Evolutionary conservation across 208 protist genomes (phyloP).

Genomic region (Trypanosoma grayi): DNA sequence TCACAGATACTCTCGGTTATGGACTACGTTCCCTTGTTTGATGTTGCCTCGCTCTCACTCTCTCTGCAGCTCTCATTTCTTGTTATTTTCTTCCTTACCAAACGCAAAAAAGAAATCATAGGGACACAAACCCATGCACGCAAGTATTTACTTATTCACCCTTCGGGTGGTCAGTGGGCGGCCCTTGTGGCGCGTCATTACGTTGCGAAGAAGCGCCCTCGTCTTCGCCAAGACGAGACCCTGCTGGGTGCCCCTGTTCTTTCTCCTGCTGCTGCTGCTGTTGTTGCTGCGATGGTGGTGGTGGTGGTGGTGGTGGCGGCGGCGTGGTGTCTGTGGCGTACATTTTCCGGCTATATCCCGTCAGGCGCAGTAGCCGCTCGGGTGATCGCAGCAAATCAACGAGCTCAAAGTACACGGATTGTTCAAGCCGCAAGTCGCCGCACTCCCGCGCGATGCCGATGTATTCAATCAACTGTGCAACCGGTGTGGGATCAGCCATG

Average conservation of each 20-base stretch:
- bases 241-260: neutral
- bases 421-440: conserved; percentile 68
- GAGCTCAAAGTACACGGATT: conserved; percentile 72
- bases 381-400: conserved; percentile 73
- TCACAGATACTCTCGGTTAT: no score
- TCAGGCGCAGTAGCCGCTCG: conserved; percentile 55
- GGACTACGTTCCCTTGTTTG: no score
- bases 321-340: conserved; percentile 12
- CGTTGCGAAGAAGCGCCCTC: no score
- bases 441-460: conserved; percentile 51
- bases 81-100: neutral
- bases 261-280: neutral
- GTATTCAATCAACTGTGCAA: conserved; percentile 56
- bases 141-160: neutral
- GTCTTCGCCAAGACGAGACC: no score
- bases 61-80: neutral
- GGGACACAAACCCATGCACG: neutral
- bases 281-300: neutral
- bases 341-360: conserved; percentile 29
- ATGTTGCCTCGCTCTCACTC: no score
- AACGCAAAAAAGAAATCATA: neutral
- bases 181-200: no score
- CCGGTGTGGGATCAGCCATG: conserved; percentile 53
- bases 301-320: neutral
- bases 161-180: no score